Conservation (phyloP, 2,329 filamentous ascomycete species). For the Cladosporium velox region DNA sequence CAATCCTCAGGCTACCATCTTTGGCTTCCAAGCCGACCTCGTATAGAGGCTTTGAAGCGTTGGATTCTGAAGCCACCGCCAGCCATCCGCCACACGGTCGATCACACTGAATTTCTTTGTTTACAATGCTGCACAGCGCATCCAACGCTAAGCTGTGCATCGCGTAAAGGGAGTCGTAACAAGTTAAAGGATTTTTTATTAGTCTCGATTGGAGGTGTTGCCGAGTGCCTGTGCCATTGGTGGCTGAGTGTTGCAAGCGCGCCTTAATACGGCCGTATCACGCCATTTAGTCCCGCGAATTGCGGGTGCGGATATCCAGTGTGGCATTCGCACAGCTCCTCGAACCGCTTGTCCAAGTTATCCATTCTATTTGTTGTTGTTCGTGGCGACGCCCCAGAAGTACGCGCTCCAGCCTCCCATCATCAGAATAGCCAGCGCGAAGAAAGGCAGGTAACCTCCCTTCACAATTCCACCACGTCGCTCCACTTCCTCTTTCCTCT, state of each 20-base stretch:
- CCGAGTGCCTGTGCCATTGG: not conserved
- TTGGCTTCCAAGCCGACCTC: not conserved
- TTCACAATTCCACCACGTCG: constrained; percentile 44
- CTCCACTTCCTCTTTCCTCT: constrained; percentile 47
- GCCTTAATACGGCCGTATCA: not conserved
- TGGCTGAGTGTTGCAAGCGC: not conserved
- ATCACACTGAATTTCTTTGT: not conserved
- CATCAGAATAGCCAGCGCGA: constrained; percentile 48
- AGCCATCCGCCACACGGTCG: not conserved
- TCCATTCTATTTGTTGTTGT: constrained; percentile 43
- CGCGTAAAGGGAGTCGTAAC: not conserved
- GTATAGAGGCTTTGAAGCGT: not conserved
- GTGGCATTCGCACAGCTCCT: not conserved
- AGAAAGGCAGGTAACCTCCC: constrained; percentile 45
- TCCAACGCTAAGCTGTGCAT: not conserved
- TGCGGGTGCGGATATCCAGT: not conserved
- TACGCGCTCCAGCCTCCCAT: constrained; percentile 58
- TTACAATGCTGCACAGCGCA: not conserved
- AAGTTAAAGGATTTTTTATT: not conserved
- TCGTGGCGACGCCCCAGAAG: constrained; percentile 62
- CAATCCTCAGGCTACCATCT: not conserved
- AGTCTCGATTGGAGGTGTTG: not conserved
- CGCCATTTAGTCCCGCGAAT: not conserved
- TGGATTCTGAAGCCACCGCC: not conserved
- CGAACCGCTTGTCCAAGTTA: not conserved